Evolutionary conservation across 139 green algal genomes (phyloP).

Genomic region (Chlamydomonas urium): DNA sequence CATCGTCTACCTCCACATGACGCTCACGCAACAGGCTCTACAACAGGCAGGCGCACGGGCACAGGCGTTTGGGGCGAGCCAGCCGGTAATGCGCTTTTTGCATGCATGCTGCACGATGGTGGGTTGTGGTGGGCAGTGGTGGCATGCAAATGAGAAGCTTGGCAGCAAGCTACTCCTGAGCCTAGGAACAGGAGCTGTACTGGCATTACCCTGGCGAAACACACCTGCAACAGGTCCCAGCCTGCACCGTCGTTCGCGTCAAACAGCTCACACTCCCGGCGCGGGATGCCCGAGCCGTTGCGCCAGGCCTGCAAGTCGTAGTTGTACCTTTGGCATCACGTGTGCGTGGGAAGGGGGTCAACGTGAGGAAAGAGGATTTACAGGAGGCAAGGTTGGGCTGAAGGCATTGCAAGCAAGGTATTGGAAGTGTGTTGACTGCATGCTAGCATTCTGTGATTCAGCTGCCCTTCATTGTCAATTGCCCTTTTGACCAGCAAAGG

Average conservation of each 20-base stretch:
- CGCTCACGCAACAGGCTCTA: constrained; percentile 27
- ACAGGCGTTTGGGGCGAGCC: no score
- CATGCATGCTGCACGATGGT: no score
- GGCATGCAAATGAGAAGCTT: no score
- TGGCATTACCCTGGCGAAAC: background rate
- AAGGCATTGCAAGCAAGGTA: no score
- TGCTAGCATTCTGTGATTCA: no score
- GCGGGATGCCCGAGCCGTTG: constrained; percentile 28
- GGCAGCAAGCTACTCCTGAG: no score
- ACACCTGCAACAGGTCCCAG: constrained; percentile 37
- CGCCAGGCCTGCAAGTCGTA: constrained; percentile 77
- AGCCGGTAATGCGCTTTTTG: no score
- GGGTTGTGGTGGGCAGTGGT: no score
- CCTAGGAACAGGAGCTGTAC: no score
- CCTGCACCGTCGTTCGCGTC: constrained; percentile 62
- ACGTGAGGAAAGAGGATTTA: background rate
- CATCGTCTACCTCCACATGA: constrained; percentile 27
- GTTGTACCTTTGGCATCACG: constrained; percentile 24
- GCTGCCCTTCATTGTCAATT: no score
- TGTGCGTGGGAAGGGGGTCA: background rate
- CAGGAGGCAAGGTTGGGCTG: background rate
- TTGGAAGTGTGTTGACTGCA: background rate
- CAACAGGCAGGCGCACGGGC: background rate
- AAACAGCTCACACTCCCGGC: constrained; percentile 60
- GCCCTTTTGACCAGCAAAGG: no score